phyloP scores from a whole-genome alignment of 805 yeast genomes.

The Saturnispora kantuleensis region DNA sequence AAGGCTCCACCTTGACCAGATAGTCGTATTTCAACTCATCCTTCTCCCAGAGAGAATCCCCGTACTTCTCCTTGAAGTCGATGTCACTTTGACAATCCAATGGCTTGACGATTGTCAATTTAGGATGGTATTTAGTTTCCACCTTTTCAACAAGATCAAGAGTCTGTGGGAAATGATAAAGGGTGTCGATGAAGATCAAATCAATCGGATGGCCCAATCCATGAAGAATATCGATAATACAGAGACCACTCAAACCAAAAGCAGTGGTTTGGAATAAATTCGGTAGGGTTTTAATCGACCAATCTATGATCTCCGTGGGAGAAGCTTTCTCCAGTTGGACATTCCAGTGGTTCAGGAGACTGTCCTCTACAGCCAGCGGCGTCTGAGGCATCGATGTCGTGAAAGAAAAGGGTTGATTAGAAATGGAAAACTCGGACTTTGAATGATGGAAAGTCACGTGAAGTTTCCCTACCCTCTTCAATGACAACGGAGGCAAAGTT shows the following conservation, averaged over 20 bases:
- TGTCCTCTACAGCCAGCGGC: constrained; percentile 13
- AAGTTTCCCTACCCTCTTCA: neutral
- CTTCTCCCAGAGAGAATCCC: constrained; percentile 72
- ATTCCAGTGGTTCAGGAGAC: constrained; percentile 59
- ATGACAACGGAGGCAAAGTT: constrained; percentile 26
- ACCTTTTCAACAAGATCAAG: constrained; percentile 57
- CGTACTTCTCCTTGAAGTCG: constrained; percentile 61
- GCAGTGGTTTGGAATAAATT: constrained; percentile 85
- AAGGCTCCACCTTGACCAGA: constrained; percentile 86
- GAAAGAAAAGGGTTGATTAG: neutral
- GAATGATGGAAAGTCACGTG: neutral
- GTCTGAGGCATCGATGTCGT: neutral
- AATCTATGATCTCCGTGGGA: constrained; percentile 66
- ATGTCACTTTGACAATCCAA: constrained; percentile 39
- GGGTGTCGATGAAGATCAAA: constrained; percentile 77
- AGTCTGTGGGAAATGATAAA: constrained; percentile 94
- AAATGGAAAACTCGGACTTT: constrained; percentile 1
- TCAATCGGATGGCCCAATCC: constrained; percentile 41
- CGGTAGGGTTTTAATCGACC: constrained; percentile 83
- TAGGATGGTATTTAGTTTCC: constrained; percentile 40
- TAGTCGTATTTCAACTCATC: constrained; percentile 78
- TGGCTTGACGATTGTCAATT: constrained; percentile 59
- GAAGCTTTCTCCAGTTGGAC: constrained; percentile 40
- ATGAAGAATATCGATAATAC: constrained; percentile 73
- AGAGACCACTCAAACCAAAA: constrained; percentile 87